Conservation (phyloP, 306 rosid genomes). For the Cyamopsis tetragonoloba region DNA sequence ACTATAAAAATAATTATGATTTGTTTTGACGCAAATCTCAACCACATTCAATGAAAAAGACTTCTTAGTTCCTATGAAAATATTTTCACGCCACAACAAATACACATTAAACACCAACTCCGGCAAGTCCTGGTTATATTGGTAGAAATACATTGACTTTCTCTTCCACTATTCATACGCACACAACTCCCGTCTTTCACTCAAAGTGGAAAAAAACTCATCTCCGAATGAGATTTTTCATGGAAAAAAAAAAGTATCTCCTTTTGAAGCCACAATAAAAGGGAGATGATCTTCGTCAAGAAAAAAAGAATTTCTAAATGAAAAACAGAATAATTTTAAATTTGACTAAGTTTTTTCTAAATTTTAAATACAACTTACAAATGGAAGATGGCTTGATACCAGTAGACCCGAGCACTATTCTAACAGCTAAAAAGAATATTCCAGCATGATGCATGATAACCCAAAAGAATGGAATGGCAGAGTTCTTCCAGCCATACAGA, state of each 20-base stretch:
- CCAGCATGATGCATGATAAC: constrained; percentile 20
- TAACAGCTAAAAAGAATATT: constrained; percentile 21
- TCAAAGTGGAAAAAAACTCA: too few relatives aligned
- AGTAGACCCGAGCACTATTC: constrained; percentile 34
- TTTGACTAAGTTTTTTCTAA: constrained; percentile 19
- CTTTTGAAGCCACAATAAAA: not conserved
- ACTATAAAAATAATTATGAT: too few relatives aligned
- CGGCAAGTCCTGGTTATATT: too few relatives aligned
- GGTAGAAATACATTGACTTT: not conserved
- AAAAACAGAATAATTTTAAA: constrained; percentile 28
- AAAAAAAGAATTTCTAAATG: too few relatives aligned
- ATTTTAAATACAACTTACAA: constrained; percentile 41
- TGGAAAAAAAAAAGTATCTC: too few relatives aligned
- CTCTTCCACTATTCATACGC: not conserved
- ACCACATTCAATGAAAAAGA: too few relatives aligned
- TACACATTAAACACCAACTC: too few relatives aligned
- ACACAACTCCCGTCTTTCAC: too few relatives aligned
- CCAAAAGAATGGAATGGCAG: constrained; percentile 18
- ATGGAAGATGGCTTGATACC: constrained; percentile 22
- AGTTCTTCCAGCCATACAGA: constrained; percentile 6
- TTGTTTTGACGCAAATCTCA: too few relatives aligned
- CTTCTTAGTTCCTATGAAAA: too few relatives aligned
- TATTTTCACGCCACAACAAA: too few relatives aligned
- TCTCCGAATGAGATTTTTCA: too few relatives aligned
- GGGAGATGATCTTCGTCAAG: constrained; percentile 6